Evolutionary conservation across 306 rosid genomes (phyloP), one percentile per base, ranked within the genome.

Genomic region (Fagus crenata): DNA sequence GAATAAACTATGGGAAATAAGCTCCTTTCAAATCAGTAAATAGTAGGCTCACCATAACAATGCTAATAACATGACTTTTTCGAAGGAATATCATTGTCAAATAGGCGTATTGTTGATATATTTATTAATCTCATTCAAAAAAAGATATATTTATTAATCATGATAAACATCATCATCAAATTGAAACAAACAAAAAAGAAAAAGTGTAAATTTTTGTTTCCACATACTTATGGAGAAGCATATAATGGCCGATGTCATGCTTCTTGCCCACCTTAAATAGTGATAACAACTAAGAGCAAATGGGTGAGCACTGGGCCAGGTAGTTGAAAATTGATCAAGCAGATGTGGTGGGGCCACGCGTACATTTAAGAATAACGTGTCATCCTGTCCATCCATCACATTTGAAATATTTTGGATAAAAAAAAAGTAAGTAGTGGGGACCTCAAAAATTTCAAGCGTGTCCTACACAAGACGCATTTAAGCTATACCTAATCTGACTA

Each of bases 311-410:
- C 1, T 15, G 37, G 70, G 78, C 32, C 37, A 2, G 28, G 36
- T 9, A 0, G 36, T 3, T 53, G n/a, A 5, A 49, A n/a, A 15
- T 11, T 42, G 53, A 79, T 83, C 83, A 1, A 2, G 53, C 35
- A 75, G 78, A 32, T 28, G 65, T 15, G 2, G 17, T 75, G 58
- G 81, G 51, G 39, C 78, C 81, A 75, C 69, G 82, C 17, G 18
- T 37, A 14, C 56, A 41, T 36, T 22, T 69, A 4, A 35, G 69
- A 64, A 15, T 54, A 36, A 54, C 55, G 82, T 64, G 54, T 43
- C 75, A 46, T 33, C 64, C 11, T 28, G 18, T 31, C 77, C 69
- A n/a, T 74, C 32, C 3, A 43, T 37, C 13, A 1, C 4, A 75
- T 69, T 56, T 68, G 64, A 78, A 78, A 28, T 31, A 6, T 17